Base-by-base conservation (phyloP, 768 basidiomycete genomes). In the Lyophyllum semitale region DNA sequence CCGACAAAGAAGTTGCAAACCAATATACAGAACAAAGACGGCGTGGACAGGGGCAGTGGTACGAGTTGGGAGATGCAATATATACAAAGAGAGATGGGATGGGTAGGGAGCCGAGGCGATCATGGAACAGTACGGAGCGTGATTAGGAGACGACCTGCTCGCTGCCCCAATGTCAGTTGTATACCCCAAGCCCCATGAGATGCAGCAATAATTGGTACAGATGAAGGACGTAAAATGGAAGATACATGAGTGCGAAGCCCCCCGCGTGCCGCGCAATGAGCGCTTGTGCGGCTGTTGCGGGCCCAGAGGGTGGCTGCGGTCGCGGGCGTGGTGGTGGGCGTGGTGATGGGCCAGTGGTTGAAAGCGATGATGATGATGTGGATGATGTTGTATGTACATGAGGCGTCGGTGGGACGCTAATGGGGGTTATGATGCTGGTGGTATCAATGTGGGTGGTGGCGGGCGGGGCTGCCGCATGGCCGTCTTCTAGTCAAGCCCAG, bases 191-290 rank as follows among this genome's bases (percentile, higher is more conserved):
- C 44, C 62, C 60, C 43, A 57, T 45, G 40, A 64, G 50, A 59
- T 66, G 65, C 59, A 66, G 57, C 54, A 66, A 56, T 51, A 61
- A 37, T 47, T 52, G 62, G 55, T 66, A 66, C 58, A 66, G 52
- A 60, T 66, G 59, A 51, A 66, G 49, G 51, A 66, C 18, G 58
- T 66, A 66, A 30, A 66, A 57, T 13, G 53, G 57, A 26, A 66
- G 37, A 57, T 61, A 61, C 49, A 61, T 54, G 44, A 62, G 50
- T 41, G 59, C 59, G 42, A 63, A 64, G 8, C 65, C 61, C 46
- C 55, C 55, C 26, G 58, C 46, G 22, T 61, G 65, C 41, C 61
- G 58, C 13, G 51, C 57, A 18, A 57, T 53, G 41, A 64, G 54
- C 5, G 57, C 55, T 46, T 58, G 41, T 18, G 63, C 54, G 18